Base-by-base conservation (phyloP, 148 eudicot species). In the Heliamphora exappendiculata region DNA sequence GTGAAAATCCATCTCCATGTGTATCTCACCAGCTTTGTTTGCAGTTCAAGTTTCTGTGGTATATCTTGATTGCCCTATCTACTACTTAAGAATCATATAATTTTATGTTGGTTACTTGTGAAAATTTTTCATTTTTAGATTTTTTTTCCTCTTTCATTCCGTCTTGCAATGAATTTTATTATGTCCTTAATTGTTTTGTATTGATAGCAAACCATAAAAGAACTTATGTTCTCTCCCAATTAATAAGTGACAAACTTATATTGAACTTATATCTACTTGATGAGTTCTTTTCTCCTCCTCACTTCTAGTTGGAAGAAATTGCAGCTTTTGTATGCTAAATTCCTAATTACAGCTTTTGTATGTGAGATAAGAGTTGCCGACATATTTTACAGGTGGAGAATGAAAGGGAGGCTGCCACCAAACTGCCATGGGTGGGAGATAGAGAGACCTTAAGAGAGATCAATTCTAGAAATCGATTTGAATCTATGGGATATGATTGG, bases 1-100 rank as follows among this genome's bases (percentile, higher is more conserved):
- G 69, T 86, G 85, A 83, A 45, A 41, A 65, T 65, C 14, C 50
- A 24, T 9, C 24, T 49, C 34, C 65, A 47, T 24, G 72, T 3
- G 29, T 36, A 16, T 49, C n/a, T 4, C 49, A 33, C n/a, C 1
- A 7, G 39, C 10, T 29, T 7, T 7, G 22, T 44, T 62, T 17
- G n/a, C 49, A 17, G 13, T 13, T 47, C 31, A 7, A 11, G 19
- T 9, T 64, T n/a, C 0, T 26, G 68, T 44, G 57, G 77, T 73
- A 73, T 39, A 41, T 58, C 67, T 29, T n/a, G 12, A 17, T 42
- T 41, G 22, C 50, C 13, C 4, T 29, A 0, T 26, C 0, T 26
- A 28, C 17, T 44, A 62, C 5, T 44, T 45, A 11, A 41, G 10
- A 9, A 47, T 66, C 49, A 31, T 65, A 26, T 50, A 24, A 36